Percentiles rank a stretch among this genome's conserved stretches.
Evolutionary conservation across 2,329 filamentous ascomycete genomes (phyloP).

Genomic region (Thielaviopsis musarum): DNA sequence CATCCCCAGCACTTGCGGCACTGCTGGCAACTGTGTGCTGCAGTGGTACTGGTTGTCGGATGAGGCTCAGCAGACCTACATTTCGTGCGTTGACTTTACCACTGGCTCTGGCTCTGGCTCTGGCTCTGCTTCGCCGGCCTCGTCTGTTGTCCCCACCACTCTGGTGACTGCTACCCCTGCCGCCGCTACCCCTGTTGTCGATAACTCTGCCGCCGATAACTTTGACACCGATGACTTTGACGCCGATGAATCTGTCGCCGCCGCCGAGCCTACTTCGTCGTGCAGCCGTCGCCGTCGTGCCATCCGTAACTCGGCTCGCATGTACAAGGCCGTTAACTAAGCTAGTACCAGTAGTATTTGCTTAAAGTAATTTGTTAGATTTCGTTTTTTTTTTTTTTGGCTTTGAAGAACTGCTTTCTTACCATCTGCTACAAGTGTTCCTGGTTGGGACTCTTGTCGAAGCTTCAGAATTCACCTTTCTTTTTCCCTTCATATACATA

Average conservation of each 20-base stretch:
- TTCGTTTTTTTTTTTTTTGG: background rate
- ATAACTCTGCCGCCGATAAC: background rate
- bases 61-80: constrained; percentile 22
- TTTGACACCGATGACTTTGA: background rate
- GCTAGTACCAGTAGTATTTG: background rate
- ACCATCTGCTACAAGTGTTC: too few species aligned
- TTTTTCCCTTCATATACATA: too few species aligned
- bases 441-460: too few species aligned
- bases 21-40: constrained; percentile 21
- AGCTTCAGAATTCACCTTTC: too few species aligned
- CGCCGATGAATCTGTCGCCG: background rate
- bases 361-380: background rate
- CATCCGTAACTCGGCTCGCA: constrained; percentile 4
- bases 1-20: constrained; percentile 17
- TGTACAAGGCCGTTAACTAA: constrained; percentile 4
- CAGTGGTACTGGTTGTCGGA: constrained; percentile 31
- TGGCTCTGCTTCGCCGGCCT: background rate
- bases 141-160: background rate
- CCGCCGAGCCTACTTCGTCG: background rate
- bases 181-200: background rate
- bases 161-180: background rate
- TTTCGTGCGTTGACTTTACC: constrained; percentile 23
- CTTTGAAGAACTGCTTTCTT: too few species aligned
- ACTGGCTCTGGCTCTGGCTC: constrained; percentile 1
- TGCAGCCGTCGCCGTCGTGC: constrained; percentile 8